Base-by-base conservation (phyloP, 805 yeast genomes). In the Kuraishia ogatae region DNA sequence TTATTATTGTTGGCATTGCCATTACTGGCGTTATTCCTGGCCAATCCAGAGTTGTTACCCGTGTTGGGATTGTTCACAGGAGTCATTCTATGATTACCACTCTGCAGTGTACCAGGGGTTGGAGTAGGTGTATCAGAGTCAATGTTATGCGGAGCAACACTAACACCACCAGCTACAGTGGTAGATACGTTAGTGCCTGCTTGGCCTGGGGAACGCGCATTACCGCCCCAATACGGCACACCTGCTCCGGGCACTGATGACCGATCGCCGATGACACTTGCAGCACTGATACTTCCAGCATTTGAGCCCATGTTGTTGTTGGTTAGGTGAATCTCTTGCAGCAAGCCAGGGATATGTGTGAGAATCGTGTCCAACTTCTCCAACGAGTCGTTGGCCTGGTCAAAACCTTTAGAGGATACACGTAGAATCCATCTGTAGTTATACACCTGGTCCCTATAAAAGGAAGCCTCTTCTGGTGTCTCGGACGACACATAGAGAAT, bases 361-460 rank as follows among this genome's bases (percentile, higher is more conserved):
- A 89, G 71, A 2, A 92, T 79, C 59, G 86, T 76, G 62, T 90
- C 93, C 55, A 92, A 79, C 62, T 84, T 80, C 53, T 76, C 74
- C 50, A 91, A 70, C 0, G 97, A 96, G 54, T 79, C 80, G n/a
- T 82, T 80, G 39, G 89, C 89, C 58, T 88, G 92, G 29, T 81
- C 87, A 64, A 89, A 90, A 29, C 89, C 85, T 59, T 84, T 84
- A 2, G 94, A 80, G 49, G 89, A 82, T 26, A 86, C 83, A 64
- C 86, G 83, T 49, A 93, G 68, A 11, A 84, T 79, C 86, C 90
- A 83, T 56, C 96, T 75, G 67, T 88, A 92, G 60, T 85, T 87
- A 62, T 81, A 81, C 28, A 92, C 78, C 59, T 85, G 85, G 58
- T 83, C 87, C 61, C 82, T 78, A 68, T 81, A 89, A 51, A 78